Evolutionary conservation across 352 stramenopile species (phyloP), one percentile per base, ranked within the genome.

Genomic region (Globisporangium rhizosaccharum): DNA sequence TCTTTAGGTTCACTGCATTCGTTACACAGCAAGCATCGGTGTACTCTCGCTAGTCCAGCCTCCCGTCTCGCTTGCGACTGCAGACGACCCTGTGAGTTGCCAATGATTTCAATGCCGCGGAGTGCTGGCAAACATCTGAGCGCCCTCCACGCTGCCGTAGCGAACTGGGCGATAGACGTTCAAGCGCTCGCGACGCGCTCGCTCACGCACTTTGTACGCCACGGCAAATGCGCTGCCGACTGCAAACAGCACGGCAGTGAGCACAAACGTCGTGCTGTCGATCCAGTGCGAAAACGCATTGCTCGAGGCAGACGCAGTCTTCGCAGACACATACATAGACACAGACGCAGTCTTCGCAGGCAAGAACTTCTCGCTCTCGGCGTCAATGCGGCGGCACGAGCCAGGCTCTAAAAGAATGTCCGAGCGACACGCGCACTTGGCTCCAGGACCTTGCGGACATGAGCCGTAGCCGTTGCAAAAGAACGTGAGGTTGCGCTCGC

Each of bases 401-500:
- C 62, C 55, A 6, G 76, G 56, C 41, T 85, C 78, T 0, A 90
- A 56, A 2, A 54, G 11, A 11, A 88, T 57, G 30, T 66, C 74
- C 30, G 33, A 51, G 15, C 63, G 68, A 58, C 82, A 92, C 51
- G 82, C 72, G 63, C 82, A 92, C 3, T 51, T 78, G 2, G 80
- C 80, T 15, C 74, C 72, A 12, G 80, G 76, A 3, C 82, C 82
- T 20, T 88, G 56, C 4, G 55, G 25, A 42, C 82, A 92, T 36
- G 57, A 65, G 1, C 82, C 82, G 59, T 88, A 90, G 53, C 82
- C 82, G 36, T 66, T 84, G 58, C 82, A 92, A 51, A 79, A 90
- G 17, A 61, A 51, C 3, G 80, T 90, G 6, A 90, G 60, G 7
- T 59, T 76, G 51, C 77, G 83, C 14, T 88, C 75, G n/a, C 71